Evolutionary conservation across 345 rosid genomes (phyloP).

Genomic region (Aethionema arabicum): DNA sequence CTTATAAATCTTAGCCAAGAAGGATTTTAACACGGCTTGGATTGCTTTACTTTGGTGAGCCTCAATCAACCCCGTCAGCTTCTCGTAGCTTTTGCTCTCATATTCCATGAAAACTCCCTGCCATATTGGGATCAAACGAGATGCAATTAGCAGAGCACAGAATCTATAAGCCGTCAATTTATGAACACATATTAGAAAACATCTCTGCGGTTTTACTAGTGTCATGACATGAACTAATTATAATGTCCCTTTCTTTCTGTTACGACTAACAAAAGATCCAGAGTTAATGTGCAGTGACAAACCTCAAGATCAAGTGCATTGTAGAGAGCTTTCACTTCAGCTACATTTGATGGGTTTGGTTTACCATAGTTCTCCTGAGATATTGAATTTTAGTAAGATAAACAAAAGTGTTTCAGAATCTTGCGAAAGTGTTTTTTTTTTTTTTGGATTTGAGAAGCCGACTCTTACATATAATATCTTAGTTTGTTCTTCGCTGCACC

Average conservation of each 20-base stretch:
- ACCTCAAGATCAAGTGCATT: conserved; percentile 74
- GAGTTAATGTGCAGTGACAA: conserved; percentile 2
- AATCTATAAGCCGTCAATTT: neutral
- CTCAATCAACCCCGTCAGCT: conserved; percentile 56
- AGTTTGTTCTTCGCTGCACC: conserved; percentile 63
- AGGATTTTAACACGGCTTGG: conserved; percentile 80
- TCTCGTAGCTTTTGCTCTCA: conserved; percentile 76
- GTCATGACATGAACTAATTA: neutral
- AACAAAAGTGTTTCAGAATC: conserved; percentile 24
- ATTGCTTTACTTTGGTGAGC: conserved; percentile 70
- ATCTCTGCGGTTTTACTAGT: conserved; percentile 3
- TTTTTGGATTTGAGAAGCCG: neutral
- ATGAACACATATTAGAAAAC: neutral
- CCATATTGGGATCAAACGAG: conserved; percentile 22
- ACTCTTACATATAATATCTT: conserved; percentile 51
- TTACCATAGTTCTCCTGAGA: conserved; percentile 80
- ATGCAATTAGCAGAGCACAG: conserved; percentile 15
- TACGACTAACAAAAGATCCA: neutral
- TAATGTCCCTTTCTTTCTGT: neutral
- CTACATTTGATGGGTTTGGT: conserved; percentile 55
- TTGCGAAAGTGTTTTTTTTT: no score
- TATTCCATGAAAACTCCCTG: conserved; percentile 67
- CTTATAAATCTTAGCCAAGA: conserved; percentile 86
- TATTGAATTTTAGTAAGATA: neutral
- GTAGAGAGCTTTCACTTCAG: conserved; percentile 69